Evolutionary conservation across 352 stramenopile species (phyloP).

Genomic region (Phytophthora quininea): DNA sequence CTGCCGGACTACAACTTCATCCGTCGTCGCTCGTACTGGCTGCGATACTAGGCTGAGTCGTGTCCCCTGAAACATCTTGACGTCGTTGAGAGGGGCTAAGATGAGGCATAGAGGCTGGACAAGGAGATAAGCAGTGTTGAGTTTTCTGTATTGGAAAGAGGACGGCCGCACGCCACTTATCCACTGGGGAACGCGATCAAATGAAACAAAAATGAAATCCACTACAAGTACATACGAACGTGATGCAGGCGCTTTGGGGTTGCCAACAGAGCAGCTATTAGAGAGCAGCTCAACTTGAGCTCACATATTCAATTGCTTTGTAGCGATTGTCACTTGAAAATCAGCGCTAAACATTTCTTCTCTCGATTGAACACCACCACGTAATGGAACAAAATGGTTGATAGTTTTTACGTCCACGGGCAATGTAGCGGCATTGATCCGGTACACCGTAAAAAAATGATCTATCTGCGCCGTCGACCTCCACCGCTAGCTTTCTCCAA

Average conservation of each 20-base stretch:
- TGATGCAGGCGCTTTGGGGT: too few relatives aligned
- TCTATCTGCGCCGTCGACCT: constrained; percentile 31
- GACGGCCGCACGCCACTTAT: constrained; percentile 38
- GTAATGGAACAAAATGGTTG: too few relatives aligned
- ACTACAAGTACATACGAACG: constrained; percentile 8
- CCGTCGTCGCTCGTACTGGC: constrained; percentile 98
- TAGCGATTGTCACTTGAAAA: too few relatives aligned
- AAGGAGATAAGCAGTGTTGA: constrained; percentile 29
- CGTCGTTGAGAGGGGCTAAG: constrained; percentile 36
- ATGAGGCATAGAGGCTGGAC: constrained; percentile 40
- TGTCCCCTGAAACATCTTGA: constrained; percentile 21
- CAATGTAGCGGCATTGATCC: not conserved
- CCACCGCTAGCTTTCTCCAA: constrained; percentile 23
- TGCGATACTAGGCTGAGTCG: constrained; percentile 82
- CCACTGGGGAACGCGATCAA: constrained; percentile 31
- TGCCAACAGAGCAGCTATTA: too few relatives aligned
- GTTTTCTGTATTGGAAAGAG: constrained; percentile 38
- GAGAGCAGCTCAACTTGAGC: too few relatives aligned
- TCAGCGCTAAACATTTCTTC: too few relatives aligned
- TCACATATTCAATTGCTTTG: too few relatives aligned
- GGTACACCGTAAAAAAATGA: not conserved
- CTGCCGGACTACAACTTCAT: constrained; percentile 99
- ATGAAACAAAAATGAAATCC: constrained; percentile 34
- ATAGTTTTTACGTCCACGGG: too few relatives aligned
- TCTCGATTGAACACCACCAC: too few relatives aligned